Conservation (phyloP, 495 filamentous ascomycete genomes). For the Xylaria venustula region DNA sequence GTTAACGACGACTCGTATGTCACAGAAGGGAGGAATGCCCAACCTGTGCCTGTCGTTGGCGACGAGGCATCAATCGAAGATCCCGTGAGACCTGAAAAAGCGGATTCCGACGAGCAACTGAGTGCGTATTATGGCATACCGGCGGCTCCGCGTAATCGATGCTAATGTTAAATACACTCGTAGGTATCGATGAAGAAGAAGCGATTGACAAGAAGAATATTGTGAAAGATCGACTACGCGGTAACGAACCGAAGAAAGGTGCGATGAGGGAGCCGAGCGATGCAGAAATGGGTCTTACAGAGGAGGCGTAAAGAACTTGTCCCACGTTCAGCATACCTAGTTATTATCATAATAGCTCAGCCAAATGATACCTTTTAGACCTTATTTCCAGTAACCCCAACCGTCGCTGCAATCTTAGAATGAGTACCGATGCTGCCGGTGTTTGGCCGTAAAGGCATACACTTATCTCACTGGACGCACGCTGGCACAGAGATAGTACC, state of each 20-base stretch:
- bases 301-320: too few relatives aligned
- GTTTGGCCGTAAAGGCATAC: too few relatives aligned
- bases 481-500: too few relatives aligned
- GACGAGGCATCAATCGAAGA: background rate
- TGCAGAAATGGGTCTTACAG: background rate
- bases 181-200: background rate
- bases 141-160: background rate
- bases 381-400: too few relatives aligned
- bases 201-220: background rate
- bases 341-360: too few relatives aligned
- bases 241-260: background rate
- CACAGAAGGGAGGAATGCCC: background rate
- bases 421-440: too few relatives aligned
- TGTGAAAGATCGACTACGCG: background rate
- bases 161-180: background rate
- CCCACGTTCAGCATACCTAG: too few relatives aligned
- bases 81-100: background rate
- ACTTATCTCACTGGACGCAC: too few relatives aligned
- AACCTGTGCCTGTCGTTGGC: background rate
- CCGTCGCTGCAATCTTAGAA: too few relatives aligned
- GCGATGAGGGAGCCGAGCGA: background rate
- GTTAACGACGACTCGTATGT: background rate
- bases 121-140: background rate
- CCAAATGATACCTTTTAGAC: too few relatives aligned
- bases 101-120: background rate